Evolutionary conservation across 176 grass and related monocot species (phyloP), one percentile per base, ranked within the genome.

Genomic region (Microstegium vimineum): DNA sequence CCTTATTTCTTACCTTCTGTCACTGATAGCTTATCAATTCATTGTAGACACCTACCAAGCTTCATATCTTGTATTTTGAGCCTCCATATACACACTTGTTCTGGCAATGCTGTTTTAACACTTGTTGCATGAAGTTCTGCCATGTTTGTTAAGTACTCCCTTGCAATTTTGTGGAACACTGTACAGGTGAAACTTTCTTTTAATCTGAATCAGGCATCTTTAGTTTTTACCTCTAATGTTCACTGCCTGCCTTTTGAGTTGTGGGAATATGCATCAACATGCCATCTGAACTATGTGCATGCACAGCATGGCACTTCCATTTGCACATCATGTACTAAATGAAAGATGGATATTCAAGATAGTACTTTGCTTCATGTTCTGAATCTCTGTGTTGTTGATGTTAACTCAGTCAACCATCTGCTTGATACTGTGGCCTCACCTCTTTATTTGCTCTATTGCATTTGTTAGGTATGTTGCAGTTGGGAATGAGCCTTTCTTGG

Each of bases 401-500:
- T 81, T 76, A 27, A 41, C 66, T 69, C 49, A 28, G 12, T 68
- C 10, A 59, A 25, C 20, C 76, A 69, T 63, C 62, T 73, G n/a
- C 32, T 51, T 36, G 78, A 9, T 74, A 15, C 20, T 75, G 69
- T 22, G 35, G 1, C 23, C 61, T 73, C 35, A 80, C 30, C 23
- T 54, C 31, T 79, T 74, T 60, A 47, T 67, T 74, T 87, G 2
- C 33, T 1, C 34, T 63, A 46, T 83, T 73, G 38, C 78, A 67
- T 46, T 83, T 11, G 47, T 34, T 61, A 99, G 96, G 91, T 99
- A 93, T 42, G 96, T 99, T 75, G 96, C 96, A 0, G 96, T 99
- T 72, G 96, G 96, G 72, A 95, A 99, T 11, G 96, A 99, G 77
- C 96, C 96, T 80, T 99, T 99, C 84, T 77, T 99, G 87, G 69